Evolutionary conservation across 192 early-diverging fungal species (phyloP).

Genomic region (Dissophora ornata): DNA sequence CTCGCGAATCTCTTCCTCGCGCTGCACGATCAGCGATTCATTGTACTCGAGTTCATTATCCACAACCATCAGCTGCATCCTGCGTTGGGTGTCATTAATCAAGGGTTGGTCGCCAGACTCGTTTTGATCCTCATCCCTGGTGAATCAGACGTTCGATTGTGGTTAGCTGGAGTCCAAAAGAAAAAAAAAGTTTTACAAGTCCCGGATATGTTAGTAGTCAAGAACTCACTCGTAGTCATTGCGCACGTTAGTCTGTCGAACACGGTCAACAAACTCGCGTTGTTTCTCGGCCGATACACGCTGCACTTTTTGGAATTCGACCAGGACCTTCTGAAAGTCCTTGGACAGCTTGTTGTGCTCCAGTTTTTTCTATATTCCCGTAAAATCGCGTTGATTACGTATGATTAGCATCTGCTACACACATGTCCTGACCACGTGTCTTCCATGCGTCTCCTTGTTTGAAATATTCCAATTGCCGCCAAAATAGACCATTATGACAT

Average conservation of each 20-base stretch:
- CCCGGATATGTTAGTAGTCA: not conserved
- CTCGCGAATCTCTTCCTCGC: conserved; percentile 91
- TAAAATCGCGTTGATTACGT: not conserved
- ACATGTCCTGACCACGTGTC: too few species aligned
- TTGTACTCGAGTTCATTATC: conserved; percentile 97
- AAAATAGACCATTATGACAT: too few species aligned
- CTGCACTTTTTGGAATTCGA: conserved; percentile 89
- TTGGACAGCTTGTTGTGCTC: conserved; percentile 94
- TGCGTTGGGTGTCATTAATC: conserved; percentile 63
- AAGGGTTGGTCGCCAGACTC: conserved; percentile 68
- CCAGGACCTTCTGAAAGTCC: conserved; percentile 93
- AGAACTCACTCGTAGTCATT: conserved; percentile 56
- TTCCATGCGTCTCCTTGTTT: too few species aligned
- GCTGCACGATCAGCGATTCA: conserved; percentile 91
- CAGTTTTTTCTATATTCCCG: conserved; percentile 72
- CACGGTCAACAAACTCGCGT: conserved; percentile 86
- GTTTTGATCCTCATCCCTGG: conserved; percentile 61
- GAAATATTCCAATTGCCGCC: too few species aligned
- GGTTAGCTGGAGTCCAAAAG: not conserved
- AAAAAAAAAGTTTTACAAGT: not conserved
- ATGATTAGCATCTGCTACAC: too few species aligned
- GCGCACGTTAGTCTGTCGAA: conserved; percentile 60
- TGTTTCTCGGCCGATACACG: conserved; percentile 85
- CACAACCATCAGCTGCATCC: conserved; percentile 76
- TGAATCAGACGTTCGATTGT: not conserved